A percentile compares a stretch with the other conserved stretches of the same genome.
Conservation (phyloP, 768 basidiomycete species). For the Cytidiella melzeri region DNA sequence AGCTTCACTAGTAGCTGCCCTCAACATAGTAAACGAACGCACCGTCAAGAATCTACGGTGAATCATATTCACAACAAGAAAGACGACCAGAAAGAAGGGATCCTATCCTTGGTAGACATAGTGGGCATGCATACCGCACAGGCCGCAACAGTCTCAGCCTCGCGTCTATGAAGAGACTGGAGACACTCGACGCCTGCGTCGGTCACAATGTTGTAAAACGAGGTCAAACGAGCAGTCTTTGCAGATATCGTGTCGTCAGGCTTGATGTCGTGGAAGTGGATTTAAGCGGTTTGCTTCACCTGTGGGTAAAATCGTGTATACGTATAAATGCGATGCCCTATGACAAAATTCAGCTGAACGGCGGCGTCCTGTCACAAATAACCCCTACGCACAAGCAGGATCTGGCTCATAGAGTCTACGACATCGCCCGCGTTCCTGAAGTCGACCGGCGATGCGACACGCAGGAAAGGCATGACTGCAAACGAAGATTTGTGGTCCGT, state of each 20-base stretch:
- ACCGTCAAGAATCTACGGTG: conserved; percentile 16
- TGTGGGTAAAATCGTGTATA: conserved; percentile 15
- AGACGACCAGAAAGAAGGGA: no score
- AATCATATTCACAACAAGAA: conserved; percentile 22
- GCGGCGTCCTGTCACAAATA: no score
- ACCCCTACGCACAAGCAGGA: no score
- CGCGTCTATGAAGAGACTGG: no score
- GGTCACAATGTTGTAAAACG: no score
- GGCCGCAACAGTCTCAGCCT: no score
- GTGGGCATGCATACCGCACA: no score
- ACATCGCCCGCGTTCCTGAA: conserved; percentile 18
- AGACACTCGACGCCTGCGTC: no score
- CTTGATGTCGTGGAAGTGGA: neutral
- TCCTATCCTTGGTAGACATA: no score
- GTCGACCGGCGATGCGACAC: conserved; percentile 13
- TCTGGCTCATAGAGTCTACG: conserved; percentile 20
- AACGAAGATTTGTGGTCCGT: conserved; percentile 1
- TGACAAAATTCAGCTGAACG: no score
- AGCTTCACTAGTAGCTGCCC: neutral
- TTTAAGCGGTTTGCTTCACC: conserved; percentile 4
- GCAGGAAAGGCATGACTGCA: conserved; percentile 15
- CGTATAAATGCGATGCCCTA: conserved; percentile 21
- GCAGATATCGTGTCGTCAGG: neutral
- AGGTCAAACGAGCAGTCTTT: neutral
- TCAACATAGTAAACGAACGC: neutral